Evolutionary conservation across 2,329 filamentous ascomycete species (phyloP).

Genomic region (Akanthomyces lecanii): DNA sequence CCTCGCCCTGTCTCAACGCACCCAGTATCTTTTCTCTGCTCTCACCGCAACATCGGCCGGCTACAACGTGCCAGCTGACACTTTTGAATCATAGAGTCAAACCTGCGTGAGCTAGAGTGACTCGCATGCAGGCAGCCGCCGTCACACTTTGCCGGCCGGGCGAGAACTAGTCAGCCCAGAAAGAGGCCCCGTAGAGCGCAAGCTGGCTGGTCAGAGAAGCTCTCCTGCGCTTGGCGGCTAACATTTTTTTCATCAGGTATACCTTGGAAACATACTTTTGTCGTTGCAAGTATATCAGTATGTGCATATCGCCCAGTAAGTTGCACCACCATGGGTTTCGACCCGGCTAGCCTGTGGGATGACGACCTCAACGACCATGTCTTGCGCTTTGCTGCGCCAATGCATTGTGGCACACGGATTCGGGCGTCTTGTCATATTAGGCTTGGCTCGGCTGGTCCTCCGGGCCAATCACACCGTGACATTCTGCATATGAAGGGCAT

Average conservation of each 20-base stretch:
- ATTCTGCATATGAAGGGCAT: not conserved
- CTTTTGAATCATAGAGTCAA: not conserved
- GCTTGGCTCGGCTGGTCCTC: not conserved
- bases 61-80: not conserved
- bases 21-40: not conserved
- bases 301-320: too few species aligned
- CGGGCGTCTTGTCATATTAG: slow-evolving; percentile 8
- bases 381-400: not conserved
- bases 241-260: not conserved
- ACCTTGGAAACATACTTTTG: too few species aligned
- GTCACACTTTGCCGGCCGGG: not conserved
- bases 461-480: not conserved
- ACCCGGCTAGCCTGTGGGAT: not conserved
- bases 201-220: not conserved
- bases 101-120: slow-evolving; percentile 1
- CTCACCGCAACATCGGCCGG: slow-evolving; percentile 6
- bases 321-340: too few species aligned
- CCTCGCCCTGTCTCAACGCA: not conserved
- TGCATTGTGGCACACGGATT: not conserved
- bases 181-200: not conserved
- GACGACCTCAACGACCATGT: not conserved
- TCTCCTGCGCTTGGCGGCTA: not conserved
- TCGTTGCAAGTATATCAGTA: too few species aligned
- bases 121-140: slow-evolving; percentile 2
- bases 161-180: not conserved